Evolutionary conservation across 306 rosid genomes (phyloP).

Genomic region (Quercus mongolica): DNA sequence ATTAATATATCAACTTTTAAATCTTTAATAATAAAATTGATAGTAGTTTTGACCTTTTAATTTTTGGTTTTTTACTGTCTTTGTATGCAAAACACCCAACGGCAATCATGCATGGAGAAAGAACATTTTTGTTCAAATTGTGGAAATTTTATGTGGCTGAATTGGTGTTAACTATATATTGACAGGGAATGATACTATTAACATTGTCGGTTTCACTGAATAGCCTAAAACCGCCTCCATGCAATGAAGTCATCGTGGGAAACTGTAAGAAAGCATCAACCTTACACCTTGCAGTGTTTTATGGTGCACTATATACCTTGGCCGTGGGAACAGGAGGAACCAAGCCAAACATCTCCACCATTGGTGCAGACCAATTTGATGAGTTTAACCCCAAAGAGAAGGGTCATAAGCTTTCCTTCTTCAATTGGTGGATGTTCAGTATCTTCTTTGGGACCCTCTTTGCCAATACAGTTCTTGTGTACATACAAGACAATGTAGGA

Average conservation of each 20-base stretch:
- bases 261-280: conserved; percentile 71
- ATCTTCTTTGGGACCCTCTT: conserved; percentile 79
- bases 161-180: not conserved
- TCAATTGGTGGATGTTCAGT: conserved; percentile 99
- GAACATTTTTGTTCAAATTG: not conserved
- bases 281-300: conserved; percentile 69
- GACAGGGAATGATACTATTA: conserved; percentile 76
- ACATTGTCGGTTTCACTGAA: conserved; percentile 67
- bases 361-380: conserved; percentile 95
- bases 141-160: not conserved
- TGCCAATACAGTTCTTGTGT: conserved; percentile 77
- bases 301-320: conserved; percentile 73
- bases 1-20: too few species aligned
- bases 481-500: conserved; percentile 84
- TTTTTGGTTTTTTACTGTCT: too few species aligned
- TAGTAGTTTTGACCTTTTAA: too few species aligned
- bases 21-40: too few species aligned
- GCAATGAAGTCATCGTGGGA: conserved; percentile 33
- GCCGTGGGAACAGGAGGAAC: conserved; percentile 94
- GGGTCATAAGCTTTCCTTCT: conserved; percentile 69
- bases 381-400: conserved; percentile 78
- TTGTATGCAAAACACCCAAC: too few species aligned
- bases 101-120: too few species aligned
- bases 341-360: conserved; percentile 89
- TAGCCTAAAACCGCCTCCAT: conserved; percentile 56